phyloP scores from a whole-genome alignment of 148 eudicot genomes.

The Selenicereus undatus region DNA sequence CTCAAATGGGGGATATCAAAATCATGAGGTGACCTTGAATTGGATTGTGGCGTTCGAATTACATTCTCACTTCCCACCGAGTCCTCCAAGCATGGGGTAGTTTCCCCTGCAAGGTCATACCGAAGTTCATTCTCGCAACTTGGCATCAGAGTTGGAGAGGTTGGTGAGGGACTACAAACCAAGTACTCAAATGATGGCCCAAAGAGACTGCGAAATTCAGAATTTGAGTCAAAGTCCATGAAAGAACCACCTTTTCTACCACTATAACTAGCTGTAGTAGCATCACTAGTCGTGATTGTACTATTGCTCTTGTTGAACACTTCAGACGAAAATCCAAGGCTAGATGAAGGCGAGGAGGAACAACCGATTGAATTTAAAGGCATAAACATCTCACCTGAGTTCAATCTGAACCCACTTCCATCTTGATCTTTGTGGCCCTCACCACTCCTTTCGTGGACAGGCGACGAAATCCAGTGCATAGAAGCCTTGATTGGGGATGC shows the following conservation, averaged over 20 bases:
- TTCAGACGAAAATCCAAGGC: conserved; percentile 32
- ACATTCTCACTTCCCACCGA: conserved; percentile 53
- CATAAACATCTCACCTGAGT: neutral
- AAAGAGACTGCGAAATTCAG: conserved; percentile 30
- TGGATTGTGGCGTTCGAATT: conserved; percentile 58
- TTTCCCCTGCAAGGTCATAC: conserved; percentile 24
- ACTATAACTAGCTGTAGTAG: conserved; percentile 17
- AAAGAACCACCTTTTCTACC: conserved; percentile 23
- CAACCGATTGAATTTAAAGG: conserved; percentile 14
- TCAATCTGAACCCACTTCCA: conserved; percentile 15
- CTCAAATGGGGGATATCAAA: conserved; percentile 30
- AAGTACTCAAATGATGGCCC: conserved; percentile 37
- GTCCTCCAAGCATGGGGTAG: conserved; percentile 32
- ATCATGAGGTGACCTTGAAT: conserved; percentile 40
- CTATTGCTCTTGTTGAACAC: conserved; percentile 24
- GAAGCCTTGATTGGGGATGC: conserved; percentile 68
- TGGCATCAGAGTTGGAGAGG: conserved; percentile 26
- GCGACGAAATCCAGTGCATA: conserved; percentile 58
- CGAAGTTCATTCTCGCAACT: conserved; percentile 18
- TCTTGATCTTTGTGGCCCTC: conserved; percentile 16
- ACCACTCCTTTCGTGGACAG: conserved; percentile 36
- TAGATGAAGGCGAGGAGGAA: conserved; percentile 37
- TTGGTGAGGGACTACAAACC: conserved; percentile 12
- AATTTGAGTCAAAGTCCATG: conserved; percentile 25
- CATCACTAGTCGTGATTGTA: conserved; percentile 22